Evolutionary conservation across 73 alveolate species (phyloP).

Genomic region (Uronychia binucleata): DNA sequence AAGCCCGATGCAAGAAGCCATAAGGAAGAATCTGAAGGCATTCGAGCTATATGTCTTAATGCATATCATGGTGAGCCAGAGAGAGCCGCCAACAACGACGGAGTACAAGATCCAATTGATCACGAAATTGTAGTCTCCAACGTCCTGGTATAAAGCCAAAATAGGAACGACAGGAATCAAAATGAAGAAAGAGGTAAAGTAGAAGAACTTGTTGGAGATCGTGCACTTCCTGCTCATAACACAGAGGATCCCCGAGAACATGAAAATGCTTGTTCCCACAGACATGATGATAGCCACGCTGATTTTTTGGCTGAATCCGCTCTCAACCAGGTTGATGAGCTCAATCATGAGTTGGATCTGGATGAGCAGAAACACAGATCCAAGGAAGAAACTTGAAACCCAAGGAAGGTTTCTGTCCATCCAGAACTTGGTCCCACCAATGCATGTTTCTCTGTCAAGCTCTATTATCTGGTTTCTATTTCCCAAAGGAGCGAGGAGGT

Average conservation of each 20-base stretch:
- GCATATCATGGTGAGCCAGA: not conserved
- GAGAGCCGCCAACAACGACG: not conserved
- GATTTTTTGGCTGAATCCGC: not conserved
- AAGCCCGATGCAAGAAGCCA: not conserved
- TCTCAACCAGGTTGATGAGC: not conserved
- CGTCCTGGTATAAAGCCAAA: not conserved
- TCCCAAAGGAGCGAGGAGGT: not conserved
- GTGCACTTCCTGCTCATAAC: not conserved
- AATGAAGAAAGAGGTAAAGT: not conserved
- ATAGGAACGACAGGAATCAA: not conserved
- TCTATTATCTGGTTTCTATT: not conserved
- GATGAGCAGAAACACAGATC: not conserved
- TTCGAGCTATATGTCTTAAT: not conserved
- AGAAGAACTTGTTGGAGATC: not conserved
- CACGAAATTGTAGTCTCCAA: not conserved
- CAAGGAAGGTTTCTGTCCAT: not conserved
- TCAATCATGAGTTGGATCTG: not conserved
- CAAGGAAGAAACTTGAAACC: not conserved
- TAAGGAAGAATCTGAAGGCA: not conserved
- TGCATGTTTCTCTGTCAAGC: not conserved
- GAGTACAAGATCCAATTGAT: not conserved
- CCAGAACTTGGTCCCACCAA: not conserved
- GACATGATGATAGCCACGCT: not conserved
- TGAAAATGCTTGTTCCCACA: not conserved
- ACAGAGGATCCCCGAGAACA: not conserved